Evolutionary conservation across 257 asterid genomes (phyloP), one percentile per base, ranked within the genome.

Genomic region (Nemophila menziesii): DNA sequence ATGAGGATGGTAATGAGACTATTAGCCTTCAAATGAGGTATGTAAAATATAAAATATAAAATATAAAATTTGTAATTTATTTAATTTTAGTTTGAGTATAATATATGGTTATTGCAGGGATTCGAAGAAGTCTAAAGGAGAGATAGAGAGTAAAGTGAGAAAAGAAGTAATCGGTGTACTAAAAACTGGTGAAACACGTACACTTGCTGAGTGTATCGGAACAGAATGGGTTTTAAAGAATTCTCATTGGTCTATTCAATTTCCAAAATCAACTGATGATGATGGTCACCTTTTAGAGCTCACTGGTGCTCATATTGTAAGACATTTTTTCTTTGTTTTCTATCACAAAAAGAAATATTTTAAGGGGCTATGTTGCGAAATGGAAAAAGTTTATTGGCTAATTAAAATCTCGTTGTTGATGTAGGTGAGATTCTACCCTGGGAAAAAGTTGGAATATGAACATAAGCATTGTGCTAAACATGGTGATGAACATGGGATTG

Each of bases 361-460:
- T 2, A 29, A 29, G 36, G 2, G 9, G 7, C 12, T 29, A 5
- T 29, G 8, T 29, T 29, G 18, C 19, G 26, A 2, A 13, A 33
- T 22, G 41, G 37, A 5, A 34, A n/a, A n/a, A n/a, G n/a, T n/a
- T n/a, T 22, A 9, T 17, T 8, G 5, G 27, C 22, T 55, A 15
- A 8, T 46, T 50, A 36, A 21, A 19, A 37, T 0, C 52, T 20
- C 48, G 1, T 61, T 20, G 41, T 41, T 61, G 44, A 16, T 54
- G 39, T 74, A 90, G 98, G 80, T 90, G 53, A 69, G 80, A 60
- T 71, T 85, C 68, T 90, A 64, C 58, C 54, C 63, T 18, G 96
- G 98, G 52, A 65, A 76, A 51, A 85, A 76, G 76, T 64, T 90
- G 65, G 98, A 81, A 36, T 90, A 90, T 51, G 93, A 81, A 52